Conservation (phyloP, 805 yeast genomes). For the Wickerhamiella allomyrinae region DNA sequence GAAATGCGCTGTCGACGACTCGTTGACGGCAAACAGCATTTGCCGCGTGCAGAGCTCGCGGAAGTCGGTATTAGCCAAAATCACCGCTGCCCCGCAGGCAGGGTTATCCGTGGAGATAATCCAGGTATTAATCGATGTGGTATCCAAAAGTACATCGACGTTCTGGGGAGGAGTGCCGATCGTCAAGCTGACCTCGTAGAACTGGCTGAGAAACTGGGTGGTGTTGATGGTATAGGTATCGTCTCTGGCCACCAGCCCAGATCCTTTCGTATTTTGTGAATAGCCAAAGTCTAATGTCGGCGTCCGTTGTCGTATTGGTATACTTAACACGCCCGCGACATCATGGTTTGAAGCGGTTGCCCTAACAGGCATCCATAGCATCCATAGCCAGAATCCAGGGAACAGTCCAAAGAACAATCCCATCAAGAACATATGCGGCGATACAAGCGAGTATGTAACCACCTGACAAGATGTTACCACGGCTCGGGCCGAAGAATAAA, state of each 20-base stretch:
- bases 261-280: too few relatives aligned
- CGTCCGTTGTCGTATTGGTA: too few relatives aligned
- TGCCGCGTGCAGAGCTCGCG: slow-evolving; percentile 2
- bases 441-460: too few relatives aligned
- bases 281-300: too few relatives aligned
- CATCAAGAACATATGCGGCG: too few relatives aligned
- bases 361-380: too few relatives aligned
- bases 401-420: too few relatives aligned
- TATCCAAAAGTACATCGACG: slow-evolving; percentile 44
- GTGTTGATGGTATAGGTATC: neutral
- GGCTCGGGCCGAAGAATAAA: too few relatives aligned
- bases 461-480: too few relatives aligned
- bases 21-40: slow-evolving; percentile 19
- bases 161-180: slow-evolving; percentile 42
- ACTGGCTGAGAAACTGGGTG: neutral
- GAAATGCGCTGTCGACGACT: slow-evolving; percentile 19
- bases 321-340: too few relatives aligned
- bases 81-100: slow-evolving; percentile 4
- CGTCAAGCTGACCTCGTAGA: neutral
- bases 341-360: too few relatives aligned
- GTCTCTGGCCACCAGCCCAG: neutral
- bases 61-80: slow-evolving; percentile 11
- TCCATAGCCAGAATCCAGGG: too few relatives aligned
- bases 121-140: slow-evolving; percentile 65
- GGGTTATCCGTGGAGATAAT: slow-evolving; percentile 22